Percentiles rank a stretch among this genome's conserved stretches.
phyloP scores from a whole-genome alignment of 495 filamentous ascomycete species.

The Aspergillus asperescens region DNA sequence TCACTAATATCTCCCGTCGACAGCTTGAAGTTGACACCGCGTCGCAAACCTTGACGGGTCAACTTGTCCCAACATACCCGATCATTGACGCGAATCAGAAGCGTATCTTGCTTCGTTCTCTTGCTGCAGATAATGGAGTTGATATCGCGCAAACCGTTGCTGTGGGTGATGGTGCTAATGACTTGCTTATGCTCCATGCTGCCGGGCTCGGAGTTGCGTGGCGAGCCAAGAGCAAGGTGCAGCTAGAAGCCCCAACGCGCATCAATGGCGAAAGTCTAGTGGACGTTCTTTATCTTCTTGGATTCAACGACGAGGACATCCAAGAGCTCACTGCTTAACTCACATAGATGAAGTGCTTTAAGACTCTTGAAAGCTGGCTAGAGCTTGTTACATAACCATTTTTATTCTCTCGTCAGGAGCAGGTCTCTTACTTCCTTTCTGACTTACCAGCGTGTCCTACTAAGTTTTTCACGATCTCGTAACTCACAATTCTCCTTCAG shows the following conservation, averaged over 20 bases:
- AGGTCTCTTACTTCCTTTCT: neutral
- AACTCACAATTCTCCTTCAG: neutral
- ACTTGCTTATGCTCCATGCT: constrained; percentile 83
- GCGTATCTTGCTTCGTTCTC: constrained; percentile 64
- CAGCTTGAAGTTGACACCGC: constrained; percentile 62
- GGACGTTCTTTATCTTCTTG: constrained; percentile 81
- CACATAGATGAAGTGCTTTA: constrained; percentile 11
- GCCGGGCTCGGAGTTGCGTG: constrained; percentile 90
- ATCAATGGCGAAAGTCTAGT: constrained; percentile 74
- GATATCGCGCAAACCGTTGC: constrained; percentile 71
- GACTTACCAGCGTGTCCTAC: constrained; percentile 3
- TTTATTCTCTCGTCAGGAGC: neutral
- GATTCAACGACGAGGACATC: constrained; percentile 64
- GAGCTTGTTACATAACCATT: neutral
- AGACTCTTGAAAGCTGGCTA: neutral
- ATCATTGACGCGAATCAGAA: constrained; percentile 85
- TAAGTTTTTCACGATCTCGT: neutral
- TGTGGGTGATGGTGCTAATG: constrained; percentile 93
- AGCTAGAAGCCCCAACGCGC: constrained; percentile 74
- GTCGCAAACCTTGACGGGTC: constrained; percentile 69
- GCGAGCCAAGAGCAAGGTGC: constrained; percentile 88
- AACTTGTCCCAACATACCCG: constrained; percentile 57
- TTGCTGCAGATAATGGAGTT: constrained; percentile 69
- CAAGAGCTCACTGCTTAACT: constrained; percentile 37
- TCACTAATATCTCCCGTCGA: neutral